Evolutionary conservation across 2,329 filamentous ascomycete species (phyloP), one percentile per base, ranked within the genome.

Genomic region (Epichloe uncinata): DNA sequence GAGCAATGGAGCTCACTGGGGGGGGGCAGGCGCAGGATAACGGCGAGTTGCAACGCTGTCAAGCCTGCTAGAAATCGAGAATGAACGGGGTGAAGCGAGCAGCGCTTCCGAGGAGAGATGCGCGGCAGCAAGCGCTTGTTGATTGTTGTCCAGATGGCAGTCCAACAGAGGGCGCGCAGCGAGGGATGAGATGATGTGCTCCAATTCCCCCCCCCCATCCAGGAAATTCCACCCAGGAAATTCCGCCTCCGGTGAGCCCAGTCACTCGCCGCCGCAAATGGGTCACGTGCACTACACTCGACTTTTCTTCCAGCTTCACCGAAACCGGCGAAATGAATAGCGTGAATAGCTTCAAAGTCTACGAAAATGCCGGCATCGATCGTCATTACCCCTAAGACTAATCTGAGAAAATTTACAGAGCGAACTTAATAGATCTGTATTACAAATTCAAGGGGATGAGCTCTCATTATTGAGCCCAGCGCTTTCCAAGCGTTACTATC

Each of bases 81-180:
- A 20, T 5, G 6, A 13, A 43, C 46, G 33, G 40, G 5, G 33
- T 26, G 18, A 34, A 48, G 40, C 40, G 13, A 48, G 26, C 26
- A 26, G 48, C 47, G 48, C 53, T 54, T 53, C 54, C 37, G 49
- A 52, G 26, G 43, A 57, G 56, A 30, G 15, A n/a, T 30, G 22
- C 26, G 26, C 26, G 13, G 42, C 42, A 16, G 26, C 42, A 20
- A 43, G 42, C 22, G 26, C 13, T 43, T 13, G 26, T 30, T 33
- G 12, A 30, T 30, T 11, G 8, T 30, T 4, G 4, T 43, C 42
- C 12, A 12, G 15, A 33, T 30, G 26, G 20, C 13, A 18, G 13
- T n/a, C 15, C 13, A 8, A 22, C 5, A 20, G 42, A 43, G 42
- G 26, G 22, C 42, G 42, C 15, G 40, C 40, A 42, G 30, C 6